phyloP scores from a whole-genome alignment of 805 yeast genomes.

The Teunomyces tritomae region DNA sequence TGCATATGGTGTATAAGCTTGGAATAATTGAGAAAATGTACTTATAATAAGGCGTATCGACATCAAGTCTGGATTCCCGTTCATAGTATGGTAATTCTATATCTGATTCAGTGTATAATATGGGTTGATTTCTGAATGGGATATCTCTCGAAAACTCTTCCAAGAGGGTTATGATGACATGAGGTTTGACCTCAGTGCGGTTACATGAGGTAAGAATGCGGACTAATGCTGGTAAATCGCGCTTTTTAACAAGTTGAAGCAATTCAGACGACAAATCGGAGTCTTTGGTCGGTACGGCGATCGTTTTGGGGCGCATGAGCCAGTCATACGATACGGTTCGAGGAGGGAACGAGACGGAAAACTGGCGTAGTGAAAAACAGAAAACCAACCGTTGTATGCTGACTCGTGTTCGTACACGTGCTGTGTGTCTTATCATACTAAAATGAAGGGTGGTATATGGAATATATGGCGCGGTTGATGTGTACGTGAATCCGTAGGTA shows the following conservation, averaged over 20 bases:
- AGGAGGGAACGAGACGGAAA: background rate
- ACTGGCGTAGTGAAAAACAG: background rate
- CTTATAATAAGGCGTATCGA: slow-evolving; percentile 3
- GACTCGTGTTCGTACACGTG: background rate
- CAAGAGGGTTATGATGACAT: slow-evolving; percentile 1
- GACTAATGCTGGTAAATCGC: background rate
- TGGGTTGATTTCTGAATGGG: background rate
- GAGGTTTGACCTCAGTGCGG: slow-evolving; percentile 3
- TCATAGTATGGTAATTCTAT: slow-evolving; percentile 7
- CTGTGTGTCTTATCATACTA: background rate
- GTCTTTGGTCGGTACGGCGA: background rate
- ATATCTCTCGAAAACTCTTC: slow-evolving; percentile 3
- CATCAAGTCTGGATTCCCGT: slow-evolving; percentile 5
- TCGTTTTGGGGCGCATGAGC: slow-evolving; percentile 1
- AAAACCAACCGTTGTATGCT: background rate
- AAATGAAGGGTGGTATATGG: background rate
- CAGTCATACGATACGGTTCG: background rate
- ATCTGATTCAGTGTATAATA: slow-evolving; percentile 5
- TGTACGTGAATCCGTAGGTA: background rate
- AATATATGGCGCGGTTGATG: background rate
- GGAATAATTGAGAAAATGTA: slow-evolving; percentile 19
- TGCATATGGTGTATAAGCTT: slow-evolving; percentile 18
- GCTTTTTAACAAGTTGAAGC: background rate
- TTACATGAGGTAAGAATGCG: background rate
- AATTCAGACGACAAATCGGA: background rate